Conservation (phyloP, 495 filamentous ascomycete species). For the Penicillium waksmanii region DNA sequence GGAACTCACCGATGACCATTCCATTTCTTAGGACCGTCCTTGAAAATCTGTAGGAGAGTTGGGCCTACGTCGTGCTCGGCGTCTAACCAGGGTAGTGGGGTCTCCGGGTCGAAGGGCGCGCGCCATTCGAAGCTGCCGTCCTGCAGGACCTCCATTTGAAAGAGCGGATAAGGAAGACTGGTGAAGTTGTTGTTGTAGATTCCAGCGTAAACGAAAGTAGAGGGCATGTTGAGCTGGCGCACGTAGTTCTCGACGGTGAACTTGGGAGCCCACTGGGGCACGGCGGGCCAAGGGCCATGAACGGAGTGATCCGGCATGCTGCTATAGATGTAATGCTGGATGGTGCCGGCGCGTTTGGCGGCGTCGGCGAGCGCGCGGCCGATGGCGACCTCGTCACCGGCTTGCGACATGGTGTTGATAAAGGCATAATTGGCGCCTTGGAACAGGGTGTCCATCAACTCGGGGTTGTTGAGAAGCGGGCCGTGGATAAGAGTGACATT, state of each 20-base stretch:
- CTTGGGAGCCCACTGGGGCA: constrained; percentile 92
- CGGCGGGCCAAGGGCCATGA: constrained; percentile 74
- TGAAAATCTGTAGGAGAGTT: constrained; percentile 93
- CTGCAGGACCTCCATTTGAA: constrained; percentile 83
- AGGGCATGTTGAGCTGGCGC: constrained; percentile 76
- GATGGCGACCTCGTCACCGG: constrained; percentile 90
- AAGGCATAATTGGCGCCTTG: constrained; percentile 84
- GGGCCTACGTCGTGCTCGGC: constrained; percentile 96
- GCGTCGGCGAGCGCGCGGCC: constrained; percentile 86
- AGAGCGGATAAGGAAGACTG: constrained; percentile 86
- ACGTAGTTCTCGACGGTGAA: constrained; percentile 90
- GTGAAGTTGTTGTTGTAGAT: constrained; percentile 99
- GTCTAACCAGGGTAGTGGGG: constrained; percentile 92
- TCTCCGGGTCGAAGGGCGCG: constrained; percentile 89
- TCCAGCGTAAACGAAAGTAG: constrained; percentile 93
- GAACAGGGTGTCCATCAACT: constrained; percentile 78
- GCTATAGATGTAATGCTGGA: constrained; percentile 93
- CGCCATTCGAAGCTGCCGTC: constrained; percentile 92
- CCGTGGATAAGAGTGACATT: constrained; percentile 86
- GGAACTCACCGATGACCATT: constrained; percentile 68
- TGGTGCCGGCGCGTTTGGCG: constrained; percentile 74
- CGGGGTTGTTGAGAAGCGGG: constrained; percentile 69
- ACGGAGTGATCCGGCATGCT: constrained; percentile 93
- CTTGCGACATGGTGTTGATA: constrained; percentile 94
- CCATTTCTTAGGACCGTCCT: constrained; percentile 88